Base-by-base conservation (phyloP, 1,284 basidiomycete genomes). In the Anthracocystis walkeri region DNA sequence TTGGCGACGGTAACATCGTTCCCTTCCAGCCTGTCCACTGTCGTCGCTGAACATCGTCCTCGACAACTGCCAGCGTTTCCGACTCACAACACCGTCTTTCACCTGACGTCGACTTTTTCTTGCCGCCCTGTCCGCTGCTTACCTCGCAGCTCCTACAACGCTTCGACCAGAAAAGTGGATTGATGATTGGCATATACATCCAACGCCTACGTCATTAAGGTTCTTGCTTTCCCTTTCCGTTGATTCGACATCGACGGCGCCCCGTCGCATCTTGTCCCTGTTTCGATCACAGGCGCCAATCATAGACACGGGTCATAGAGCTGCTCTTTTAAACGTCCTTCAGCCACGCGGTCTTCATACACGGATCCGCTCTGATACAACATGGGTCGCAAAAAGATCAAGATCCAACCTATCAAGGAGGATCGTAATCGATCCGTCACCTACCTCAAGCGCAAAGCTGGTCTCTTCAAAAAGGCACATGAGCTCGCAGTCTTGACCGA, bases 401-500 rank as follows among this genome's bases (percentile, higher is more conserved):
- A 92, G 86, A 94, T 94, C 67, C 90, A 92, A 81, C 93, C 93
- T 73, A 94, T 94, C 81, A 90, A 90, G 35, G 92, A 94, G 87
- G 93, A 95, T 86, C 90, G 93, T 85, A 95, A 94, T 85, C 90
- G 93, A 73, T 91, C 91, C 70, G 93, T 95, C 78, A 95, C 93
- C 69, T 95, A 94, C 88, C 88, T 93, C 86, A 95, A 95, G 90
- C 92, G 92, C 79, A 93, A 93, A 87, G 92, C 92, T 67, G 93
- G 93, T 2, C 89, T 94, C 60, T 93, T 94, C 90, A 94, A 94
- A 85, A 94, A 94, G 84, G 93, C 92, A 0, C 93, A 93, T 85
- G 93, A 94, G 86, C 90, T 94, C 49, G 92, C 92, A 35, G 92
- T 94, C 4, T 86, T 91, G 57, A 91, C 90, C 80, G 89, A 89